phyloP scores from a whole-genome alignment of 495 filamentous ascomycete genomes.

The Lophium mytilinum region DNA sequence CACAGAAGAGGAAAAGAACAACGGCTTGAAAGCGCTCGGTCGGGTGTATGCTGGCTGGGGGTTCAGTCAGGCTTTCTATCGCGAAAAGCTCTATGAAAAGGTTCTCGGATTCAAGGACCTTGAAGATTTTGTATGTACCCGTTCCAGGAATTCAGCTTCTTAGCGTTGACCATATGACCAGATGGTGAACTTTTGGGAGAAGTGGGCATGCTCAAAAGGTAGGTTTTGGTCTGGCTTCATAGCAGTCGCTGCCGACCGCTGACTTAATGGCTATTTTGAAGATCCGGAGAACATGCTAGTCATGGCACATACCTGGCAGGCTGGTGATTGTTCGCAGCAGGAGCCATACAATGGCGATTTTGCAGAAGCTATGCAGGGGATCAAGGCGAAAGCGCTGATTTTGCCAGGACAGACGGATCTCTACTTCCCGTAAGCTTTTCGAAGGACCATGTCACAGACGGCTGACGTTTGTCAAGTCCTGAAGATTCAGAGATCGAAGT shows the following conservation, averaged over 20 bases:
- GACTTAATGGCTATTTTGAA: slow-evolving; percentile 16
- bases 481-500: slow-evolving; percentile 66
- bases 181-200: slow-evolving; percentile 63
- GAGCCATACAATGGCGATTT: slow-evolving; percentile 58
- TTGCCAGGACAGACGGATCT: slow-evolving; percentile 60
- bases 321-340: slow-evolving; percentile 55
- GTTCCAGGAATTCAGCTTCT: too few relatives aligned
- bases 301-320: slow-evolving; percentile 69
- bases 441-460: neutral
- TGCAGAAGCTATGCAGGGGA: slow-evolving; percentile 54
- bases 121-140: slow-evolving; percentile 46
- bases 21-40: slow-evolving; percentile 60
- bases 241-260: neutral
- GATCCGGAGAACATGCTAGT: slow-evolving; percentile 60
- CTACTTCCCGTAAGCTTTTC: slow-evolving; percentile 58
- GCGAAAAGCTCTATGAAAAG: slow-evolving; percentile 55
- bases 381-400: slow-evolving; percentile 59
- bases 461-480: slow-evolving; percentile 37
- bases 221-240: neutral
- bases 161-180: too few relatives aligned
- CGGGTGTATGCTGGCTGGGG: slow-evolving; percentile 72
- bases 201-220: slow-evolving; percentile 60
- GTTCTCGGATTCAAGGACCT: slow-evolving; percentile 51
- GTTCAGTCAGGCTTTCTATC: slow-evolving; percentile 64
- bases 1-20: slow-evolving; percentile 47